Evolutionary conservation across 1,139 yeast genomes (phyloP).

Genomic region (Pichia sp.): DNA sequence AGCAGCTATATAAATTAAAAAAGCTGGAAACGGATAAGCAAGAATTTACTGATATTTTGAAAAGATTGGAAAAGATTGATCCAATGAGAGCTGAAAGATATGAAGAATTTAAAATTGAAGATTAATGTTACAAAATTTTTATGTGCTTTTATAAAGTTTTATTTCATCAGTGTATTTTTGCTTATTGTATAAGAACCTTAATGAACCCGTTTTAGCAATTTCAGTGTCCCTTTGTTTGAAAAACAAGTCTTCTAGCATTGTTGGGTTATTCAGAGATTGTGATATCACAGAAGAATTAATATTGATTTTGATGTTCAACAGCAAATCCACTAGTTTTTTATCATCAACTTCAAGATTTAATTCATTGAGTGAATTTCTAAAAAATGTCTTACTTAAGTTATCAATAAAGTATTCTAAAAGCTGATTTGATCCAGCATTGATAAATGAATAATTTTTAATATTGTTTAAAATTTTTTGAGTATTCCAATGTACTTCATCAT

Average conservation of each 20-base stretch:
- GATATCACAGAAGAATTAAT: conserved; percentile 1
- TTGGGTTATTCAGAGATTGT: neutral
- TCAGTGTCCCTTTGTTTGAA: conserved; percentile 27
- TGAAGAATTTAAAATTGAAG: conserved; percentile 4
- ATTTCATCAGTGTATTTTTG: conserved; percentile 23
- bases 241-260: conserved; percentile 20
- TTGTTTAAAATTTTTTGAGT: neutral
- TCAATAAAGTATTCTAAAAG: conserved; percentile 28
- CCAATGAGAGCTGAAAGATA: conserved; percentile 67
- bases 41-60: conserved; percentile 22
- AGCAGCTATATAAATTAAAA: conserved; percentile 7
- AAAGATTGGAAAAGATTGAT: conserved; percentile 50
- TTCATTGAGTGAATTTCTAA: conserved; percentile 19
- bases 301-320: conserved; percentile 26
- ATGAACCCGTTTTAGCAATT: conserved; percentile 25
- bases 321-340: conserved; percentile 19
- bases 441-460: conserved; percentile 1
- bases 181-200: conserved; percentile 28
- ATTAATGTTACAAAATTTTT: too few relatives aligned
- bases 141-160: conserved; percentile 2
- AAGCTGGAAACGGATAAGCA: neutral
- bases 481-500: neutral
- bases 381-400: conserved; percentile 21
- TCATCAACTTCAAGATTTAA: conserved; percentile 15
- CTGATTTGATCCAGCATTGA: conserved; percentile 31